Conservation (phyloP, 495 filamentous ascomycete genomes). For the Aspergillus nanangensis region DNA sequence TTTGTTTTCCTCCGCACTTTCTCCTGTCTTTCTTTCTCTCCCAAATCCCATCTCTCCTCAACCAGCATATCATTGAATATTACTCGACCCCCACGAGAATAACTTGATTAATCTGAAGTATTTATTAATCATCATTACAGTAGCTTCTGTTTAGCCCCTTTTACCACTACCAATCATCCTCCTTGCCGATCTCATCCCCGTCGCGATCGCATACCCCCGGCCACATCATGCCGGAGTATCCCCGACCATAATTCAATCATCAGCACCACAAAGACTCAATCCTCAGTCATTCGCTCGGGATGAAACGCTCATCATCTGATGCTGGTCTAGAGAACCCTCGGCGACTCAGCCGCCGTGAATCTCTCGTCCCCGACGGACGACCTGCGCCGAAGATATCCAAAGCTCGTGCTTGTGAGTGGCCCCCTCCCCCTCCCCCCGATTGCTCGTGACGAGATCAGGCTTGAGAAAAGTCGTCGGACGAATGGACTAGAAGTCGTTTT, state of each 20-base stretch:
- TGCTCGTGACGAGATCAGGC: not conserved
- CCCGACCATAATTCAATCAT: constrained; percentile 21
- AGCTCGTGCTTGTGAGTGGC: constrained; percentile 41
- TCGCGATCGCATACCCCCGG: constrained; percentile 11
- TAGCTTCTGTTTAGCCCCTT: too few relatives aligned
- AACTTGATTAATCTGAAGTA: too few relatives aligned
- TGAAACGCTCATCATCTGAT: constrained; percentile 41
- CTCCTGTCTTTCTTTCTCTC: not conserved
- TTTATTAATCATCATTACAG: too few relatives aligned
- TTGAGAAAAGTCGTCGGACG: too few relatives aligned
- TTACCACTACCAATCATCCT: too few relatives aligned
- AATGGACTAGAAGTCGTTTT: not conserved
- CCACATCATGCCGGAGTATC: constrained; percentile 37
- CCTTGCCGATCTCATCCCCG: constrained; percentile 11
- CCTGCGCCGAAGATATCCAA: constrained; percentile 39
- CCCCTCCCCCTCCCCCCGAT: not conserved
- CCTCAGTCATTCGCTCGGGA: constrained; percentile 23
- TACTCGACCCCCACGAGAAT: too few relatives aligned
- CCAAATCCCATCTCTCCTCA: not conserved
- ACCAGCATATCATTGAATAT: not conserved
- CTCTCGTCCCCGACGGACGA: constrained; percentile 19
- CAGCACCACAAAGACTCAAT: constrained; percentile 8
- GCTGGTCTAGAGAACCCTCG: constrained; percentile 33
- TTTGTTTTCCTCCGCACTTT: not conserved
- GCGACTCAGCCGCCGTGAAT: constrained; percentile 15